Conservation (phyloP, 2,329 filamentous ascomycete genomes). For the Trichoderma sp. region DNA sequence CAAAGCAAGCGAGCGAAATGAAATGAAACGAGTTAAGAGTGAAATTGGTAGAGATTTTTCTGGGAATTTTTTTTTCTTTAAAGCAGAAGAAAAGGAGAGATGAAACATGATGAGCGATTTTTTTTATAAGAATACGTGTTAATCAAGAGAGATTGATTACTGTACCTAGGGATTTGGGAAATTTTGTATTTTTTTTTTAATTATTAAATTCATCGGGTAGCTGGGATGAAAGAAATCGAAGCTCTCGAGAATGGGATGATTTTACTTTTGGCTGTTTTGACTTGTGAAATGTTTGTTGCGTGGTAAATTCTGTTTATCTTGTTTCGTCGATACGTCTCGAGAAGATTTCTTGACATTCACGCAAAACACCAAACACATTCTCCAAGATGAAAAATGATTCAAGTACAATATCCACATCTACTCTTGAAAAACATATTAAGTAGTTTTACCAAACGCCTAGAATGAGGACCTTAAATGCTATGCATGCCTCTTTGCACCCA, state of each 20-base stretch:
- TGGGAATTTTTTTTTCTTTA: background rate
- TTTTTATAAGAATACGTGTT: background rate
- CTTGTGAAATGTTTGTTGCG: background rate
- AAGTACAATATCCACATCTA: background rate
- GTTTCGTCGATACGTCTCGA: background rate
- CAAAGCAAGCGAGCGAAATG: background rate
- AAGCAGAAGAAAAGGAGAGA: background rate
- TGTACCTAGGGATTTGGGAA: background rate
- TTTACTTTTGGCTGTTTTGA: background rate
- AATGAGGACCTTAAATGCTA: constrained; percentile 13
- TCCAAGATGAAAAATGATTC: background rate
- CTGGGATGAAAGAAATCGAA: background rate
- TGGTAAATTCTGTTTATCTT: background rate
- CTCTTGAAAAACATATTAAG: constrained; percentile 12
- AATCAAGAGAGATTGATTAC: background rate
- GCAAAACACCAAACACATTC: background rate
- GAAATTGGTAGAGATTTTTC: background rate
- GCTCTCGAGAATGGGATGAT: background rate
- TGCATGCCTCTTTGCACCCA: background rate
- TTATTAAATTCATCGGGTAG: background rate
- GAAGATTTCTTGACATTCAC: background rate
- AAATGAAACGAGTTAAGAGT: background rate
- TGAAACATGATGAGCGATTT: background rate
- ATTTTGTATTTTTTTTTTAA: background rate
- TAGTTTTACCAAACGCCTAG: constrained; percentile 14